Base-by-base conservation (phyloP, 495 filamentous ascomycete genomes). In the Tuber aestivum region DNA sequence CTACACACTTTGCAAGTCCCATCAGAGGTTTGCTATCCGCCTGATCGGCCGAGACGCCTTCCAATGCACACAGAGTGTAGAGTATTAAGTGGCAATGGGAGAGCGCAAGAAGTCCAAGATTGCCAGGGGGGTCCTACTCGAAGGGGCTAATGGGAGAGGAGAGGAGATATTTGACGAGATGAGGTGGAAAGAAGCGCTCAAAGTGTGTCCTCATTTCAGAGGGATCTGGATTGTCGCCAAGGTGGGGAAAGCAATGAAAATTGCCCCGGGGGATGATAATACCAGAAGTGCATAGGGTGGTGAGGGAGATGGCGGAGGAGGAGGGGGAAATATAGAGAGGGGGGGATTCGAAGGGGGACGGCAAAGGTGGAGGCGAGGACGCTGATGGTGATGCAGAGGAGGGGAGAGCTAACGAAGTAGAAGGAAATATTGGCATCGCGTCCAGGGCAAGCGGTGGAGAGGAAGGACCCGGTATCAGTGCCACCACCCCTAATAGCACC, bases 291-390 rank as follows among this genome's bases (percentile, higher is more conserved):
- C 76, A 42, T 72, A 76, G 69, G 78, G 78, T 21, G 82, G 76
- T 72, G 79, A 78, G 71, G 69, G 73, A 44, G 75, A n/a, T 72
- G 50, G 40, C 23, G 76, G 77, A 3, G 81, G 81, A 41, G 77
- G 80, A 41, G 83, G 76, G 44, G 77, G 77, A 70, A 82, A 77
- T 42, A 69, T 74, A 16, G 65, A 71, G 32, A 76, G 41, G 23
- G 73, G 38, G 3, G 65, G 18, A 50, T n/a, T 50, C 23, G 48
- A n/a, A n/a, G 48, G 9, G 9, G 7, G 48, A 50, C 21, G 21
- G 21, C 21, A 7, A n/a, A n/a, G 7, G 21, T 7, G 23, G 8
- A 9, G 48, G n/a, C 48, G 21, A n/a, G 23, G 6, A 3, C 8
- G 48, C 48, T 23, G 48, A 50, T 6, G 21, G 48, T 14, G 48